These are phyloP conservation scores for Aspergillus neoniger DNA, from an alignment of 2,329 filamentous ascomycete species.

Conservation along the genomic window DNA sequence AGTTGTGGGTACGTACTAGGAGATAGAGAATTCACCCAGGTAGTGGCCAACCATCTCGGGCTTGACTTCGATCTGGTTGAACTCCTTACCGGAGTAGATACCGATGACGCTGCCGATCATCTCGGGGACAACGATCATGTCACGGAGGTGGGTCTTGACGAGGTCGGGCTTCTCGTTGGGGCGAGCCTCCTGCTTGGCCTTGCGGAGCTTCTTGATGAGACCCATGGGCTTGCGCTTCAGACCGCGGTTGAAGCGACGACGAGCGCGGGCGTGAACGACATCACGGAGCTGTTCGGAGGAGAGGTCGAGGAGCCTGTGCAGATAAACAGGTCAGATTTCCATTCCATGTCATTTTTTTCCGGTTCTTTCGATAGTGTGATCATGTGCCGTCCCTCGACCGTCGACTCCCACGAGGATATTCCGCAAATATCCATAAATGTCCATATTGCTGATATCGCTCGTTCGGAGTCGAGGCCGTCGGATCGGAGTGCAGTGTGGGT, in stretches of 20 bases:
- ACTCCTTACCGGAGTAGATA: constrained; percentile 99
- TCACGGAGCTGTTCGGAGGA: constrained; percentile 97
- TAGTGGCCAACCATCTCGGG: constrained; percentile 99
- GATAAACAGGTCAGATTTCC: constrained; percentile 33
- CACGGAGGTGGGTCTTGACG: constrained; percentile 98
- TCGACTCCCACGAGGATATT: constrained; percentile 13
- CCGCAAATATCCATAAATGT: background rate
- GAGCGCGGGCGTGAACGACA: constrained; percentile 98
- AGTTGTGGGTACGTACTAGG: constrained; percentile 73
- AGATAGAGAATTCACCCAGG: constrained; percentile 98
- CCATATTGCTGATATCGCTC: constrained; percentile 10
- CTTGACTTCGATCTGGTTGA: constrained; percentile 99
- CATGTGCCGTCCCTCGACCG: constrained; percentile 3
- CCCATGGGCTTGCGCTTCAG: constrained; percentile 99
- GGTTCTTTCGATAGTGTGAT: constrained; percentile 4
- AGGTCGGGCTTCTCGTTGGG: constrained; percentile 99
- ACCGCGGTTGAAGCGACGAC: constrained; percentile 98
- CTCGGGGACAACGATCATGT: constrained; percentile 99
- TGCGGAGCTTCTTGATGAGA: constrained; percentile 99
- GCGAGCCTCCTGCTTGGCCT: constrained; percentile 97
- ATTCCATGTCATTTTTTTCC: constrained; percentile 23
- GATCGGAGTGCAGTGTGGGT: background rate
- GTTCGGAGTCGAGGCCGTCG: constrained; percentile 18
- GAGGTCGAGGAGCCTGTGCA: constrained; percentile 89
- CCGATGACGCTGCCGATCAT: constrained; percentile 99